Conservation (phyloP, 176 grass and related monocot species). For the Lolium rigidum region DNA sequence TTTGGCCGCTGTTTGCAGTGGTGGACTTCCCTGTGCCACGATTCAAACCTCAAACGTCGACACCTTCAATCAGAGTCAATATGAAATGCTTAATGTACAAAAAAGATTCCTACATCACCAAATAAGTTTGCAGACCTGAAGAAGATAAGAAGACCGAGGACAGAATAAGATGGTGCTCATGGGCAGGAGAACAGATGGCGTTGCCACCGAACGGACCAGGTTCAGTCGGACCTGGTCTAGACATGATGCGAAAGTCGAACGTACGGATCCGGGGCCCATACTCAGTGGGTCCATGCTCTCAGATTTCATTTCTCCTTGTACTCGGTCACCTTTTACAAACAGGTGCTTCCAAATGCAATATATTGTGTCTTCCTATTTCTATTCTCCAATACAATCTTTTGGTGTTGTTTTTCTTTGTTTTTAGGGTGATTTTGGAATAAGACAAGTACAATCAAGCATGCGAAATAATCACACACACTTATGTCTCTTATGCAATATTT, state of each 20-base stretch:
- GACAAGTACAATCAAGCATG: no score
- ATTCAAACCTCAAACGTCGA: not conserved
- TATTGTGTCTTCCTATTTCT: not conserved
- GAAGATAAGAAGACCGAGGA: not conserved
- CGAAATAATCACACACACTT: no score
- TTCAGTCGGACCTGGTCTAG: not conserved
- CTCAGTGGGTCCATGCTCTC: not conserved
- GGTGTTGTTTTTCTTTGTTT: no score
- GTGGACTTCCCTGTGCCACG: constrained; percentile 15
- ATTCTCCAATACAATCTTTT: no score
- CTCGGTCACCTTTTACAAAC: not conserved
- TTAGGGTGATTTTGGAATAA: no score
- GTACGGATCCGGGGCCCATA: constrained; percentile 24
- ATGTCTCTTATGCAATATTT: no score
- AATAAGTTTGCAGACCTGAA: no score
- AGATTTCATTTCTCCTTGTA: not conserved
- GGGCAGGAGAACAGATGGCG: not conserved
- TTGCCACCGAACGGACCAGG: not conserved
- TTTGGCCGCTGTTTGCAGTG: constrained; percentile 8
- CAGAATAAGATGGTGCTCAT: not conserved
- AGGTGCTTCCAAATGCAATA: not conserved
- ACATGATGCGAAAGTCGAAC: constrained; percentile 33
- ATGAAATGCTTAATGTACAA: not conserved
- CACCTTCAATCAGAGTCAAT: not conserved
- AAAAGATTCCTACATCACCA: not conserved